phyloP scores from a whole-genome alignment of 2,329 filamentous ascomycete species.

The Hypoxylon sp. region DNA sequence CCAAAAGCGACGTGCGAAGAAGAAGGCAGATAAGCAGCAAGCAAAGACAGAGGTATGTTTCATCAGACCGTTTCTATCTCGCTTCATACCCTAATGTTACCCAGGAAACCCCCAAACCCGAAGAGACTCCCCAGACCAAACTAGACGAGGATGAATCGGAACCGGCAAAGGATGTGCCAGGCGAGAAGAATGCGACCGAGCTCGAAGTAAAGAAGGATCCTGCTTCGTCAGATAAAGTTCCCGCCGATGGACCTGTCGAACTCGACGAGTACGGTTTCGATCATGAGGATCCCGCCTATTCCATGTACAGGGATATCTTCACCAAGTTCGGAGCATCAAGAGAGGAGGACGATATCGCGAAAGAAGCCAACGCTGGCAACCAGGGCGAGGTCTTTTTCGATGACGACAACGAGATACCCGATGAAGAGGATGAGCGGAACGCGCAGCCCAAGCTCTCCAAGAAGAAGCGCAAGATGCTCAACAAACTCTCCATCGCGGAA shows the following conservation, averaged over 20 bases:
- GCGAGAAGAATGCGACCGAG: conserved; percentile 43
- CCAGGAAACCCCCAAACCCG: conserved; percentile 38
- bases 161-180: conserved; percentile 40
- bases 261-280: conserved; percentile 57
- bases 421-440: conserved; percentile 77
- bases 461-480: conserved; percentile 91
- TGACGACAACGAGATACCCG: conserved; percentile 86
- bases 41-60: conserved; percentile 62
- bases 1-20: conserved; percentile 89
- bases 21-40: conserved; percentile 91
- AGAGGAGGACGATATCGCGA: conserved; percentile 69
- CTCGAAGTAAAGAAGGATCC: conserved; percentile 55
- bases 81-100: conserved; percentile 32
- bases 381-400: conserved; percentile 87
- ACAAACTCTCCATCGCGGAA: conserved; percentile 92
- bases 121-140: conserved; percentile 47
- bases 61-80: background rate
- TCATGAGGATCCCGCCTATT: conserved; percentile 79
- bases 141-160: conserved; percentile 46
- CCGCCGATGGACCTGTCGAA: conserved; percentile 57
- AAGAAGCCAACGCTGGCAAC: conserved; percentile 73
- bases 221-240: conserved; percentile 47
- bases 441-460: conserved; percentile 81
- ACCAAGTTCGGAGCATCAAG: conserved; percentile 76
- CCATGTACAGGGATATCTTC: conserved; percentile 85